A percentile compares a stretch with the other conserved stretches of the same genome.
phyloP scores from a whole-genome alignment of 108 stramenopile species.

The Stephanodiscus triporus region DNA sequence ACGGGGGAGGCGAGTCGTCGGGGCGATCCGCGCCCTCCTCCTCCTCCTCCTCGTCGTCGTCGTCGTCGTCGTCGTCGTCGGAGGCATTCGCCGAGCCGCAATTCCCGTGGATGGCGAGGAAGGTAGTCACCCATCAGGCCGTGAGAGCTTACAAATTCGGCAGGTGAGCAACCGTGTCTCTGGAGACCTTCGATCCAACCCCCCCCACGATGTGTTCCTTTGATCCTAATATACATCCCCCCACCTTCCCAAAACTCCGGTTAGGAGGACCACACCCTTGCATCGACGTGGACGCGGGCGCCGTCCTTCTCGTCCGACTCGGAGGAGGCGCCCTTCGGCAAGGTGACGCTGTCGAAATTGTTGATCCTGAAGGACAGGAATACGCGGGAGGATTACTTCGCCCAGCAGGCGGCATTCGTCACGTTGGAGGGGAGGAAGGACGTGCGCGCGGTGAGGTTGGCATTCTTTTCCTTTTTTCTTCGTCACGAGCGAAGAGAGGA shows the following conservation, averaged over 20 bases:
- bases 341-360: constrained; percentile 70
- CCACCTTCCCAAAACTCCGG: constrained; percentile 9
- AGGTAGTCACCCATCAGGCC: constrained; percentile 75
- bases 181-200: too few species aligned
- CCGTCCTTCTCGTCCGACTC: constrained; percentile 26
- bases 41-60: constrained; percentile 13
- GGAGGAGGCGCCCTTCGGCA: constrained; percentile 73
- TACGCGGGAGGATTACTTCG: constrained; percentile 82
- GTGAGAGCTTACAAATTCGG: constrained; percentile 57
- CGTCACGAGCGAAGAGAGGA: not conserved
- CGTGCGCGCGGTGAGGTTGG: constrained; percentile 53
- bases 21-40: constrained; percentile 7
- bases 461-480: not conserved
- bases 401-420: constrained; percentile 84
- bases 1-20: not conserved
- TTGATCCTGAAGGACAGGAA: constrained; percentile 65
- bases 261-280: constrained; percentile 68
- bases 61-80: not conserved
- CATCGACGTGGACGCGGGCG: constrained; percentile 83
- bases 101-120: constrained; percentile 60
- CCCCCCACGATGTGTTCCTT: too few species aligned
- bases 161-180: constrained; percentile 12
- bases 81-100: constrained; percentile 8
- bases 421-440: constrained; percentile 73
- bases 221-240: too few species aligned